phyloP scores from a whole-genome alignment of 2,329 filamentous ascomycete species.

The Penicillium sp. region DNA sequence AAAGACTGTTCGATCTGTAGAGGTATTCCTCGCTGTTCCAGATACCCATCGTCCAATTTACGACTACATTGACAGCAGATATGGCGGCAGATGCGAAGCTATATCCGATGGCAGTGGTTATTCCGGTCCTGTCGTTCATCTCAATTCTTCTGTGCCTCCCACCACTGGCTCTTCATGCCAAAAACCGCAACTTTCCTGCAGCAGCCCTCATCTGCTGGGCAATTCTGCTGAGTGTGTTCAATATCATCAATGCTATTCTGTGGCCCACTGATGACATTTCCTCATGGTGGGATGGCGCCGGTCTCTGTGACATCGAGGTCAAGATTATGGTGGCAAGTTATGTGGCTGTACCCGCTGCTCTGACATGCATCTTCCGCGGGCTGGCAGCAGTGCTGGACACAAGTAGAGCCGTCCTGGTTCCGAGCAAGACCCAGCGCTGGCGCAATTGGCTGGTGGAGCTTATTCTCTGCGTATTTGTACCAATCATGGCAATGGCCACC shows the following conservation, averaged over 20 bases:
- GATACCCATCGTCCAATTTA: neutral
- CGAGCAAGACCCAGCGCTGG: slow-evolving; percentile 50
- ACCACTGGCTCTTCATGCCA: slow-evolving; percentile 61
- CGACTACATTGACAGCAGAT: neutral
- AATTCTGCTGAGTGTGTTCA: slow-evolving; percentile 58
- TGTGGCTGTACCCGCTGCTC: slow-evolving; percentile 54
- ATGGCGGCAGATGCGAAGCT: slow-evolving; percentile 4
- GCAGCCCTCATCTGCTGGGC: slow-evolving; percentile 59
- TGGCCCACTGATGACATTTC: slow-evolving; percentile 61
- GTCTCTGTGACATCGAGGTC: slow-evolving; percentile 65
- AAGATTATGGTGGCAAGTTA: slow-evolving; percentile 58
- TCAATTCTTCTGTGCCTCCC: slow-evolving; percentile 56
- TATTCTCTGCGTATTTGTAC: slow-evolving; percentile 57
- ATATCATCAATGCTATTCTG: slow-evolving; percentile 63
- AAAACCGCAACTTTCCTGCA: slow-evolving; percentile 62
- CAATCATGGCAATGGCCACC: slow-evolving; percentile 55
- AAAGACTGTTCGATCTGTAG: neutral
- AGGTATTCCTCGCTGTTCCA: neutral
- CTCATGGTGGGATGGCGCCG: slow-evolving; percentile 59
- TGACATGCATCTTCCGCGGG: slow-evolving; percentile 61
- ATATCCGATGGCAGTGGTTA: slow-evolving; percentile 36
- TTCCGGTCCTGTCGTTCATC: slow-evolving; percentile 54
- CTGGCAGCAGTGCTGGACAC: slow-evolving; percentile 64
- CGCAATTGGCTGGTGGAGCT: slow-evolving; percentile 53
- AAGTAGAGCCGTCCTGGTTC: slow-evolving; percentile 53